Base-by-base conservation (phyloP, 2,329 filamentous ascomycete species). In the Cladophialophora psammophila region DNA sequence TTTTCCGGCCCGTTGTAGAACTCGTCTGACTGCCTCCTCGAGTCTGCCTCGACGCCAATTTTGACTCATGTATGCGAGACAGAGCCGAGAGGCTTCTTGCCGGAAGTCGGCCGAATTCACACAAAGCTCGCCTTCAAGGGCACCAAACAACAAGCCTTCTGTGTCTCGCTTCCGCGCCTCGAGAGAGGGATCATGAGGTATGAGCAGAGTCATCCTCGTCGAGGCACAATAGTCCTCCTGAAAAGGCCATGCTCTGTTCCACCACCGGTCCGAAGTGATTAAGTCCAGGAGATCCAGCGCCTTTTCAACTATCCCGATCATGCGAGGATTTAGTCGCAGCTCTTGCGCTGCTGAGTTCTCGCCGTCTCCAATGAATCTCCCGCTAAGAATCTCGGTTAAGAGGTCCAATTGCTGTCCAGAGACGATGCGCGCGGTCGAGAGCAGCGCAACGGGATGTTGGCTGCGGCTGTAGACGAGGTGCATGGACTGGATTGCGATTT, bases 401-500 rank as follows among this genome's bases (percentile, higher is more conserved):
- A 63, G 52, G 20, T 57, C 60, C 26, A 57, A 50, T 63, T 56
- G 3, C 12, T 38, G 10, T n/a, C 5, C 26, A 18, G 4, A 15
- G 18, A 4, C 9, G 12, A 57, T 26, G 18, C 10, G 54, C n/a
- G 10, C 35, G 8, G 60, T 26, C 26, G 26, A 26, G 26, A 63
- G 52, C 36, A 63, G 34, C 10, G 48, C 60, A n/a, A 63, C 18
- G n/a, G 60, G 38, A 40, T 45, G 40, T 32, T 35, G 20, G 42
- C 60, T 63, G 12, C 31, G 32, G n/a, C 45, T 15, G 38, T 63
- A 63, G 35, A 63, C 34, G 6, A 52, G 35, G 36, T 63, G 4
- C 60, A 63, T 63, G 15, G 52, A 63, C 31, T 63, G 60, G 8
- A 63, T 57, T 7, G 60, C 60, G 26, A 63, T 26, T n/a, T 56